Base-by-base conservation (phyloP, 192 early-diverging fungal species). In the Backusella morwellensis region DNA sequence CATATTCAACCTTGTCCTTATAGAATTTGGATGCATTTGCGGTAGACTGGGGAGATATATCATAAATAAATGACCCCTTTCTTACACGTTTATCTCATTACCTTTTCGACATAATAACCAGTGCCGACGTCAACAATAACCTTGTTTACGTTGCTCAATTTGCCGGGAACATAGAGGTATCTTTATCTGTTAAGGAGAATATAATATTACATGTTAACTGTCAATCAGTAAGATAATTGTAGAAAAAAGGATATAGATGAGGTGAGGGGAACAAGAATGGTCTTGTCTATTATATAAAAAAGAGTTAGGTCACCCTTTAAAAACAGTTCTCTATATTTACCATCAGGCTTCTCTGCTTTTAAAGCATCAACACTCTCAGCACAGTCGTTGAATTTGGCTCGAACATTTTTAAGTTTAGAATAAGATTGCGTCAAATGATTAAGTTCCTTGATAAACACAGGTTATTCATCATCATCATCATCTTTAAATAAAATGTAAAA, bases 41-140 rank as follows among this genome's bases (percentile, higher is more conserved):
- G 19, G 88, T 83, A n/a, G 83, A 88, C 92, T 95, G 72, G 11
- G 3, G 14, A 1, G 15, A 17, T 15, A 44, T 15, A 0, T 32
- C 3, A 32, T 44, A 19, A 14, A 44, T 5, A 44, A 0, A 44
- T 19, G 0, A 6, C 15, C 1, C 3, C 38, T 40, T 11, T 44
- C 19, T 44, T 5, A 44, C 42, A 44, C 42, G 15, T 1, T 83
- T 32, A 32, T 32, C 32, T 15, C 21, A 44, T 44, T 82, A 94
- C 94, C 90, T 99, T 97, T 81, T 97, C 95, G 29, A 97, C 91
- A 78, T 93, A 97, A 82, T 99, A 99, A 36, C 97, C 97, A 19
- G 97, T 97, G 66, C 97, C 97, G 56, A 97, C 91, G 82, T 99
- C 97, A 1, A 99, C 94, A 75, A 97, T 92, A 12, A 99, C 95